These are phyloP conservation scores for Spencermartinsiella ligniputridi DNA, from an alignment of 1,139 yeast species.

Conservation along the genomic window DNA sequence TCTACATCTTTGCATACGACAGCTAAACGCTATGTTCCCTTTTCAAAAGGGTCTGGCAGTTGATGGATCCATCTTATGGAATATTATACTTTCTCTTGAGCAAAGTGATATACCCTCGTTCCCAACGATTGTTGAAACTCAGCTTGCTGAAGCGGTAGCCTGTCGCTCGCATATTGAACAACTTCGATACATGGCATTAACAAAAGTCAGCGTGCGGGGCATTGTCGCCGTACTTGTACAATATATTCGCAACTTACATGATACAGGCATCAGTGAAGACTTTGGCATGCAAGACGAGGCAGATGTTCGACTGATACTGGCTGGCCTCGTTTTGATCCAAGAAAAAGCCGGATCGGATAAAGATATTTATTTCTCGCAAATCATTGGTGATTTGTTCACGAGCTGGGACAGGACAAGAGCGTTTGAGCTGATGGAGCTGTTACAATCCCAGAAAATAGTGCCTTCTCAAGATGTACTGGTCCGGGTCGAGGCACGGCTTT, in stretches of 20 bases:
- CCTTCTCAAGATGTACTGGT: slow-evolving; percentile 11
- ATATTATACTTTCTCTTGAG: slow-evolving; percentile 12
- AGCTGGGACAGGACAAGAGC: slow-evolving; percentile 14
- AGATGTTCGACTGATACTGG: slow-evolving; percentile 14
- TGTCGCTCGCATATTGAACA: slow-evolving; percentile 18
- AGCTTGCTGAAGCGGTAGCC: slow-evolving; percentile 8
- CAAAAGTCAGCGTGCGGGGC: slow-evolving; percentile 14
- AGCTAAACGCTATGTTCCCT: slow-evolving; percentile 5
- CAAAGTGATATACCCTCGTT: slow-evolving; percentile 5
- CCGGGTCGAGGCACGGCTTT: slow-evolving; percentile 9
- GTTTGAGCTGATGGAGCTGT: slow-evolving; percentile 9
- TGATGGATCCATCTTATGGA: slow-evolving; percentile 15
- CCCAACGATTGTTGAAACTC: slow-evolving; percentile 10
- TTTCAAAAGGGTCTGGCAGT: slow-evolving; percentile 4
- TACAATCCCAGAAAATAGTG: slow-evolving; percentile 8
- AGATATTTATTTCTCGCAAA: slow-evolving; percentile 9
- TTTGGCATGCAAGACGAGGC: slow-evolving; percentile 11
- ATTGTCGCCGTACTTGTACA: slow-evolving; percentile 8
- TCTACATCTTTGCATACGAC: slow-evolving; percentile 6
- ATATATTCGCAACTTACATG: slow-evolving; percentile 7
- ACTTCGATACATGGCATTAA: slow-evolving; percentile 16
- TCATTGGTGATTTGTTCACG: slow-evolving; percentile 11
- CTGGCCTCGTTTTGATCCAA: slow-evolving; percentile 13
- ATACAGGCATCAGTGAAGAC: background rate
- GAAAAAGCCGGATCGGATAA: slow-evolving; percentile 8